Percentiles rank a stretch among this genome's conserved stretches.
Evolutionary conservation across 169 alveolate species (phyloP).

Genomic region (Prorocentrum cordatum): DNA sequence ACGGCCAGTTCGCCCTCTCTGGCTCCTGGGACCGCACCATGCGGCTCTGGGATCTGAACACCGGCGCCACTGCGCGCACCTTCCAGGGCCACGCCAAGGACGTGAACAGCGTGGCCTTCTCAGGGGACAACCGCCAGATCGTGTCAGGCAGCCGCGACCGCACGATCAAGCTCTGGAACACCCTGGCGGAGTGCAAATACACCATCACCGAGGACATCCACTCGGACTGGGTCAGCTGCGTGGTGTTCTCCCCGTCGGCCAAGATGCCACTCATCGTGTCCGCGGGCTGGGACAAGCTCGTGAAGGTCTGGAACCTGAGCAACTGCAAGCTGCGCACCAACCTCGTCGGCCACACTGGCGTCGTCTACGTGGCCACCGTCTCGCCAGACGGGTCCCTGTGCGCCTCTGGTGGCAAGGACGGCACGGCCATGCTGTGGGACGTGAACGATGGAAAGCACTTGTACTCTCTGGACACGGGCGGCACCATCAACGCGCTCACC

Average conservation of each 20-base stretch:
- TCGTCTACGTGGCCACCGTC: constrained; percentile 88
- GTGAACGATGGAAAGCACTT: constrained; percentile 91
- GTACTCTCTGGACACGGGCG: constrained; percentile 87
- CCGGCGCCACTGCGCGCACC: constrained; percentile 85
- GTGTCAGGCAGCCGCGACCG: constrained; percentile 97
- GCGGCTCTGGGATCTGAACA: constrained; percentile 89
- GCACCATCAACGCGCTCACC: constrained; percentile 89
- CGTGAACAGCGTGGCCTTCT: constrained; percentile 92
- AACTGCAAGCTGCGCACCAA: constrained; percentile 88
- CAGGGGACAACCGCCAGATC: constrained; percentile 97
- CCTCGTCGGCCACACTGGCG: constrained; percentile 90
- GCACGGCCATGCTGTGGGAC: constrained; percentile 92
- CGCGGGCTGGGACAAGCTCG: constrained; percentile 96
- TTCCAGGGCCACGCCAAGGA: constrained; percentile 90
- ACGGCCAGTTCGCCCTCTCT: constrained; percentile 89
- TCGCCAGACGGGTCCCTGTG: constrained; percentile 96
- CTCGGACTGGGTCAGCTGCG: constrained; percentile 96
- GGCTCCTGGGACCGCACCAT: constrained; percentile 91
- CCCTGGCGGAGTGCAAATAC: constrained; percentile 95
- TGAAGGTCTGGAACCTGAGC: constrained; percentile 91
- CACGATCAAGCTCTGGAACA: constrained; percentile 95
- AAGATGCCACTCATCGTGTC: constrained; percentile 92
- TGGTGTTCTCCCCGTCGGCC: constrained; percentile 92
- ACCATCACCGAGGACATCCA: constrained; percentile 89
- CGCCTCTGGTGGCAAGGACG: constrained; percentile 99